phyloP scores from a whole-genome alignment of 176 grass and related monocot species.

The Carex cristatella region DNA sequence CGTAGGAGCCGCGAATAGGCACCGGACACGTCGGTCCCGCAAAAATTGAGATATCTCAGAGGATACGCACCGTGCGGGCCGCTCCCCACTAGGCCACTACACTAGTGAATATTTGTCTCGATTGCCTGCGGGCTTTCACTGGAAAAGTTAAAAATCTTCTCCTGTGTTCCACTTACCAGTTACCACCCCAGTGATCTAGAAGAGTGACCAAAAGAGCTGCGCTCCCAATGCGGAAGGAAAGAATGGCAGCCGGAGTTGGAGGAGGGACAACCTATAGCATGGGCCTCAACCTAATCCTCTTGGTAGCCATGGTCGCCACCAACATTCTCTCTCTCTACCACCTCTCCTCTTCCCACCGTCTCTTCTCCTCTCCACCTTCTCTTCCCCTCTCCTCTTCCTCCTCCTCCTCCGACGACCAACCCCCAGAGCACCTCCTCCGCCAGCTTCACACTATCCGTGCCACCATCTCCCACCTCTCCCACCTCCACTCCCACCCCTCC shows the following conservation, averaged over 20 bases:
- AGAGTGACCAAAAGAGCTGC: not conserved
- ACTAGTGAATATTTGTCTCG: too few relatives aligned
- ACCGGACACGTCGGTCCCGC: too few relatives aligned
- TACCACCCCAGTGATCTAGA: too few relatives aligned
- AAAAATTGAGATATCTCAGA: too few relatives aligned
- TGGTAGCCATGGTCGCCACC: slow-evolving; percentile 84
- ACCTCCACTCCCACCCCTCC: slow-evolving; percentile 43
- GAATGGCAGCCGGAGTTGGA: slow-evolving; percentile 22
- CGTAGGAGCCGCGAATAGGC: too few relatives aligned
- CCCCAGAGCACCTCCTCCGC: slow-evolving; percentile 43
- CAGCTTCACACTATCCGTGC: slow-evolving; percentile 82
- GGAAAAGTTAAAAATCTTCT: too few relatives aligned
- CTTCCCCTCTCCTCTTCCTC: not conserved
- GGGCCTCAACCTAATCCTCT: slow-evolving; percentile 57
- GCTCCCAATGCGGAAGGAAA: slow-evolving; percentile 29
- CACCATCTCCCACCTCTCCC: slow-evolving; percentile 63
- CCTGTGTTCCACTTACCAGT: not conserved
- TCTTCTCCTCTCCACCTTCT: slow-evolving; percentile 25
- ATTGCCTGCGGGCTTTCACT: too few relatives aligned
- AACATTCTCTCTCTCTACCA: slow-evolving; percentile 92
- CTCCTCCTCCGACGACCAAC: not conserved
- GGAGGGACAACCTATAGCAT: slow-evolving; percentile 17
- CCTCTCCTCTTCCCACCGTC: slow-evolving; percentile 49
- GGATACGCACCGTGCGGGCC: too few relatives aligned
- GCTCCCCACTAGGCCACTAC: too few relatives aligned